Evolutionary conservation across 2,329 filamentous ascomycete species (phyloP).

Genomic region (Aureobasidium sp.): DNA sequence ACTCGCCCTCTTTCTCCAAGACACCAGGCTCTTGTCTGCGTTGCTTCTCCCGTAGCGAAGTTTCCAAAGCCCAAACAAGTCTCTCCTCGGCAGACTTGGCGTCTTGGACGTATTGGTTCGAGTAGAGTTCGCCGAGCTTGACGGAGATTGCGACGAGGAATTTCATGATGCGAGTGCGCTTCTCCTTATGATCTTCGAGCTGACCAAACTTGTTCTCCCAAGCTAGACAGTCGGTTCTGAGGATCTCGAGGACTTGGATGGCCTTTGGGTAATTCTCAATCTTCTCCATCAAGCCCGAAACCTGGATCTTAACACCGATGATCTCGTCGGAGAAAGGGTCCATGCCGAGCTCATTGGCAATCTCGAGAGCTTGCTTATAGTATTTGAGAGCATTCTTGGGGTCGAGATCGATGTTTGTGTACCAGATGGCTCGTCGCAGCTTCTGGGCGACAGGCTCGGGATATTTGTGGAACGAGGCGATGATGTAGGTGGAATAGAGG

Average conservation of each 20-base stretch:
- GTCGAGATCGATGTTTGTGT: slow-evolving; percentile 69
- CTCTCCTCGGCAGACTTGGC: slow-evolving; percentile 66
- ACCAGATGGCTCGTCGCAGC: slow-evolving; percentile 79
- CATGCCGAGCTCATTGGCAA: slow-evolving; percentile 66
- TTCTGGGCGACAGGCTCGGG: slow-evolving; percentile 65
- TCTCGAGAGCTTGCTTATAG: slow-evolving; percentile 70
- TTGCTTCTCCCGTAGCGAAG: slow-evolving; percentile 65
- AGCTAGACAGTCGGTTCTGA: slow-evolving; percentile 58
- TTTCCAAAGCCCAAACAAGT: slow-evolving; percentile 75
- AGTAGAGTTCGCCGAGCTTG: slow-evolving; percentile 79
- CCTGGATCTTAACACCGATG: slow-evolving; percentile 77
- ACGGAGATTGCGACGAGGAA: slow-evolving; percentile 70
- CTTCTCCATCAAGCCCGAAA: slow-evolving; percentile 73
- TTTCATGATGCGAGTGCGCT: slow-evolving; percentile 56
- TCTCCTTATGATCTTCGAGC: slow-evolving; percentile 36
- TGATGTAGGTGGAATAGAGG: slow-evolving; percentile 41
- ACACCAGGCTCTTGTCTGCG: slow-evolving; percentile 59
- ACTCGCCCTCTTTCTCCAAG: slow-evolving; percentile 57
- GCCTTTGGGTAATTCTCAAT: slow-evolving; percentile 62
- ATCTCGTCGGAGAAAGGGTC: slow-evolving; percentile 90
- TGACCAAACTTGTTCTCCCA: slow-evolving; percentile 42
- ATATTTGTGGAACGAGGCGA: slow-evolving; percentile 47
- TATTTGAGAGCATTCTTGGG: slow-evolving; percentile 72
- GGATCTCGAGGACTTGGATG: slow-evolving; percentile 69
- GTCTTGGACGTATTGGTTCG: slow-evolving; percentile 66